Base-by-base conservation (phyloP, 306 rosid genomes). In the Ormosia emarginata region DNA sequence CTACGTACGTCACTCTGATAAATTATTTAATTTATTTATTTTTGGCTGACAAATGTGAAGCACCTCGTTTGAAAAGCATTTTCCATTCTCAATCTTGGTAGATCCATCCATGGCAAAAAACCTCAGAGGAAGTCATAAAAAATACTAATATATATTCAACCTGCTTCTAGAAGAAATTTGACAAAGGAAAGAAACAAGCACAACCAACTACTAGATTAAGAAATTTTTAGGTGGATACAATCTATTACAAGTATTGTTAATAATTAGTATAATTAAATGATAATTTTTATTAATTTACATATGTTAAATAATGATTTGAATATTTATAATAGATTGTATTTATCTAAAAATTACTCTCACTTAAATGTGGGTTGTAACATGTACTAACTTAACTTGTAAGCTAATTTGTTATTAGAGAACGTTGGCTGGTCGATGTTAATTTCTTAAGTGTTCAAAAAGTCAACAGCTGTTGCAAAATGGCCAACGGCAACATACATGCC, bases 1-100 rank as follows among this genome's bases (percentile, higher is more conserved):
- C 67, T 24, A 24, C 24, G 24, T 36, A 37, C 36, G n/a, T 41
- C 49, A 29, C 8, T 64, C 8, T 56, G 64, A 52, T 57, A 74
- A 17, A 39, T 36, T 18, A 43, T 44, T 39, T 55, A 52, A 24
- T 24, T 24, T 24, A 81, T 53, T 9, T 8, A 30, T n/a, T 68
- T 41, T 59, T 75, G 75, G 13, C 8, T 71, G 56, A 17, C 24
- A 17, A 78, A 41, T 70, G 33, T 10, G 71, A 71, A 59, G n/a
- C 43, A 10, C 52, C 70, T 30, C 7, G 24, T 36, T 57, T 71
- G 44, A 81, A 77, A 71, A 81, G 56, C 56, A 71, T 64, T 41
- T 55, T 81, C 43, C 47, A 70, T 7, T 39, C 9, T 24, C 32
- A 68, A 82, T 47, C 29, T 73, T 55, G 9, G 52, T 8, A 34